These are phyloP conservation scores for Comarum palustre DNA, from an alignment of 306 rosid species.

Conservation along the genomic window DNA sequence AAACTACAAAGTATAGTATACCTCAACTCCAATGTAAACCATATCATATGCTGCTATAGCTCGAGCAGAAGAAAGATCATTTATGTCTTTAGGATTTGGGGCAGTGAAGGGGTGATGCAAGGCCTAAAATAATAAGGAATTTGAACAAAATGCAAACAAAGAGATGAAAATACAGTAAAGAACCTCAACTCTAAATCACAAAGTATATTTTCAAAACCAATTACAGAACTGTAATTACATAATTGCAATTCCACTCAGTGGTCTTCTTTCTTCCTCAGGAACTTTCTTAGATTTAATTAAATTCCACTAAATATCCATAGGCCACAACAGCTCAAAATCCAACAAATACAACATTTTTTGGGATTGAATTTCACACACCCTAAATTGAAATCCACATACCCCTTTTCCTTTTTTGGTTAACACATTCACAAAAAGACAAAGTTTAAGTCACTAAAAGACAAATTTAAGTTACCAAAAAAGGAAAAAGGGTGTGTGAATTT, in stretches of 20 bases:
- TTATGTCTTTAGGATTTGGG: conserved; percentile 85
- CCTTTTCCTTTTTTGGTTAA: too few species aligned
- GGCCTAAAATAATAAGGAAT: conserved; percentile 45
- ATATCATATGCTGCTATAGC: conserved; percentile 98
- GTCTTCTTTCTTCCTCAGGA: neutral
- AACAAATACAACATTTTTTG: neutral
- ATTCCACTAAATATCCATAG: neutral
- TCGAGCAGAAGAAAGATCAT: conserved; percentile 86
- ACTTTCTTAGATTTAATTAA: neutral
- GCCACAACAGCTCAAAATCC: neutral
- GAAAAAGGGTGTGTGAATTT: too few species aligned
- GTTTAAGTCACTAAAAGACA: too few species aligned
- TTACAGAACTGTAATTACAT: neutral
- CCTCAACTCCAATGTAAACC: conserved; percentile 99
- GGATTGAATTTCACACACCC: too few species aligned
- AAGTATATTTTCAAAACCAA: neutral
- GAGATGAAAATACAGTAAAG: conserved; percentile 4
- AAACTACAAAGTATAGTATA: conserved; percentile 22
- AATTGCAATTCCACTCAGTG: neutral
- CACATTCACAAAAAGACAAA: too few species aligned
- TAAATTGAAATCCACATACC: too few species aligned
- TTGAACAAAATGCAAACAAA: conserved; percentile 1
- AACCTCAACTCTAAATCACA: neutral
- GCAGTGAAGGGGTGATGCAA: conserved; percentile 99
- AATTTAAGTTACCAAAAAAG: too few species aligned